Base-by-base conservation (phyloP, 148 eudicot species). In the Arctostaphylos glauca region DNA sequence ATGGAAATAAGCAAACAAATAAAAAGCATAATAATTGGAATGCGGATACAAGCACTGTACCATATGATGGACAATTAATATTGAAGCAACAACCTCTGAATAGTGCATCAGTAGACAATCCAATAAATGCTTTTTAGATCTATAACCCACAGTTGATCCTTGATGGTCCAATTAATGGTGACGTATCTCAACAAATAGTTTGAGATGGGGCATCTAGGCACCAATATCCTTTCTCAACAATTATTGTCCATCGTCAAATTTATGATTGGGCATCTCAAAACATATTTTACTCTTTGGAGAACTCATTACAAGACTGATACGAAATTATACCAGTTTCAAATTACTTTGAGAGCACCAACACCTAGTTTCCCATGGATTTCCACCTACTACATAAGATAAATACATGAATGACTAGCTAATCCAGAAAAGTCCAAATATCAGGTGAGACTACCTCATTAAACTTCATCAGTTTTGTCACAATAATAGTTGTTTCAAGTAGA, bases 381-480 rank as follows among this genome's bases (percentile, higher is more conserved):
- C 44, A 13, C 41, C 25, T 9, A 41, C 9, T 56, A 60, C 77
- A 50, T 54, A n/a, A 41, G 18, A 59, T 0, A 59, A 80, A 79
- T 1, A 80, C 43, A 54, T n/a, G 14, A 55, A 74, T 71, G 44
- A 66, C 58, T 54, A 62, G 38, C 5, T 58, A 60, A 18, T 73
- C 6, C 47, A 52, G n/a, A 56, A 48, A 44, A 70, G 70, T 83
- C 44, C n/a, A 56, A 56, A 21, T 50, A 46, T 59, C 21, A 0
- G 2, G n/a, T 12, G 52, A 55, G 74, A 59, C 54, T 89, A 94
- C 99, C 99, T 94, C 99, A 78, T 80, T 88, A 89, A 88, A 94
- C 86, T 92, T 96, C 94, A 96, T 90, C 79, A 96, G 85, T 88
- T 96, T 96, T 76, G 94, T 84, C 79, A 90, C 98, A 52, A 94